Evolutionary conservation across 495 filamentous ascomycete species (phyloP).

Genomic region (Podospora appendiculata): DNA sequence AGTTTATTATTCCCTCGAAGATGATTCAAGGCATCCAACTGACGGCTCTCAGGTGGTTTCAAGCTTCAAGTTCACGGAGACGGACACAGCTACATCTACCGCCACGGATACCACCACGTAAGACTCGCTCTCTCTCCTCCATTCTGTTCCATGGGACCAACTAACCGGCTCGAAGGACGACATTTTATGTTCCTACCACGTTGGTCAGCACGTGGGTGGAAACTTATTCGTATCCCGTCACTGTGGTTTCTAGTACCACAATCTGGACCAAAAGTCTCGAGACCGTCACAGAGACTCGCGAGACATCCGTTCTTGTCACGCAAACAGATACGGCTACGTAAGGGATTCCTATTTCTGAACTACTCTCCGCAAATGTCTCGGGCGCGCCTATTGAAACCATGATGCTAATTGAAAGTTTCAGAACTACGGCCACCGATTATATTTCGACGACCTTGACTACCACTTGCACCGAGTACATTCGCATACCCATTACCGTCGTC

Average conservation of each 20-base stretch:
- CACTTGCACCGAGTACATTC: neutral
- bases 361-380: too few species aligned
- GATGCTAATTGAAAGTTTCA: too few species aligned
- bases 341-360: neutral
- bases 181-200: too few species aligned
- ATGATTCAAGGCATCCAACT: too few species aligned
- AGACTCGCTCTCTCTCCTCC: too few species aligned
- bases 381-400: too few species aligned
- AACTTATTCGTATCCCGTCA: slow-evolving; percentile 16
- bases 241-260: slow-evolving; percentile 10
- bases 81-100: slow-evolving; percentile 20
- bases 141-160: too few species aligned
- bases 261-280: neutral
- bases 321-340: neutral
- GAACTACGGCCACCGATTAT: too few species aligned
- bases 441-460: neutral
- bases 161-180: too few species aligned
- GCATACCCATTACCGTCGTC: neutral
- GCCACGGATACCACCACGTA: slow-evolving; percentile 2
- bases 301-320: neutral
- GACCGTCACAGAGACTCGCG: neutral
- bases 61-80: neutral
- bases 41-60: too few species aligned
- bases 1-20: too few species aligned
- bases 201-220: too few species aligned